Evolutionary conservation across 768 basidiomycete genomes (phyloP), one percentile per base, ranked within the genome.

Genomic region (Hygrocybe coccinea): DNA sequence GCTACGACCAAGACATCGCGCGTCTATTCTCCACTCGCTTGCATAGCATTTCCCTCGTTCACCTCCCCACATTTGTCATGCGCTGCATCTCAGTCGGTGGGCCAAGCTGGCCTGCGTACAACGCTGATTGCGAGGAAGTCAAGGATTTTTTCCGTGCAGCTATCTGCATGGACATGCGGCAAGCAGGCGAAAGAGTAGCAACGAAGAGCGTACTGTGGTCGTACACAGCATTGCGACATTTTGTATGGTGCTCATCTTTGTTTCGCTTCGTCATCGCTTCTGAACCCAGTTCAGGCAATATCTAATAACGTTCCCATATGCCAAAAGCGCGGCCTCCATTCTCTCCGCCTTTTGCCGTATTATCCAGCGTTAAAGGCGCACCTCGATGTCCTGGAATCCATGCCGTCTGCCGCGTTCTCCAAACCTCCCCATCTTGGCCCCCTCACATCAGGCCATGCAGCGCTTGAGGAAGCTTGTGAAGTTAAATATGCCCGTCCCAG

Each of bases 171-270:
- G 87, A 89, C 65, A 77, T 89, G 69, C 78, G 87, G 25, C 85
- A 89, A 67, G 84, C 85, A 0, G 87, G 87, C 15, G 87, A 89
- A 60, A 77, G 87, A 29, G 85, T 88, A 17, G 87, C 87, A 7
- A 88, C 87, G 7, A 89, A 87, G 76, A 86, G 84, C 61, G 84
- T 88, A 17, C 69, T 89, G 53, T 89, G 87, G 87, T 85, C 84
- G 1, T 89, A 89, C 68, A 89, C 87, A 1, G 87, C 85, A 33
- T 70, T 89, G 25, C 71, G 87, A 55, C 83, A 89, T 69, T 89
- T 89, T 65, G 86, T 87, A 70, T 64, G 85, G 72, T 43, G 54
- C 56, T 39, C 39, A 29, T 39, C 56, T 47, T 60, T 64, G 15
- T 54, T 47, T 48, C 52, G 29, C 55, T 21, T 17, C 38, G 25